Evolutionary conservation across 371 early-diverging fungal genomes (phyloP).

Genomic region (Apophysomyces trapeziformis): DNA sequence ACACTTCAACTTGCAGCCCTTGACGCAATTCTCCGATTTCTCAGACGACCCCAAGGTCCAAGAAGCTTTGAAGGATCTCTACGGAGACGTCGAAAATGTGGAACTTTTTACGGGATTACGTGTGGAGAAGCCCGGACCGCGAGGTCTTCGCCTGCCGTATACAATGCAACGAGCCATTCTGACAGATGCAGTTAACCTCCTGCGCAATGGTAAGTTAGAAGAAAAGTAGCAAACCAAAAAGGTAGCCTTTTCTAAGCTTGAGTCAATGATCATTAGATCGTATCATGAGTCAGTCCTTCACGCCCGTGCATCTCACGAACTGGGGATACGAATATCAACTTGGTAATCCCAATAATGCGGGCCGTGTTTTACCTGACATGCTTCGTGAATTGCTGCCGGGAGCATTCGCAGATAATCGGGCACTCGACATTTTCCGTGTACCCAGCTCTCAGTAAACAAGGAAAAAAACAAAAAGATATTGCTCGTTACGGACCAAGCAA

Average conservation of each 20-base stretch:
- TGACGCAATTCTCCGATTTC: conserved; percentile 46
- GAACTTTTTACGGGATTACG: conserved; percentile 57
- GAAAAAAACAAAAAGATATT: too few relatives aligned
- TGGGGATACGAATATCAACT: conserved; percentile 30
- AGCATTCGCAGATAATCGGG: conserved; percentile 16
- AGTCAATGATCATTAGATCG: conserved; percentile 18
- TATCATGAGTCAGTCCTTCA: conserved; percentile 28
- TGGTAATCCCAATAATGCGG: conserved; percentile 14
- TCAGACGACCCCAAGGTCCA: conserved; percentile 42
- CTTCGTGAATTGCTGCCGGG: conserved; percentile 14
- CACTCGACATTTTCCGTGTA: not conserved
- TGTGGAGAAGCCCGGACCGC: conserved; percentile 46
- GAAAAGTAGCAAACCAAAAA: not conserved
- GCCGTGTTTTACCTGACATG: conserved; percentile 24
- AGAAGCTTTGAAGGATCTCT: conserved; percentile 46
- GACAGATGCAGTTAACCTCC: conserved; percentile 55
- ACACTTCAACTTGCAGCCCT: conserved; percentile 40
- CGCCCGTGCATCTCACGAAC: conserved; percentile 30
- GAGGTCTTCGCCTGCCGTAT: conserved; percentile 50
- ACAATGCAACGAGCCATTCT: conserved; percentile 55
- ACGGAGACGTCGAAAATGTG: conserved; percentile 45
- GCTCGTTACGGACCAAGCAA: too few relatives aligned
- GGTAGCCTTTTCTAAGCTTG: not conserved
- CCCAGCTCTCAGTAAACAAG: too few relatives aligned
- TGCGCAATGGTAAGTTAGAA: conserved; percentile 48